phyloP scores from a whole-genome alignment of 768 basidiomycete genomes.

The Collybiopsis confluens region DNA sequence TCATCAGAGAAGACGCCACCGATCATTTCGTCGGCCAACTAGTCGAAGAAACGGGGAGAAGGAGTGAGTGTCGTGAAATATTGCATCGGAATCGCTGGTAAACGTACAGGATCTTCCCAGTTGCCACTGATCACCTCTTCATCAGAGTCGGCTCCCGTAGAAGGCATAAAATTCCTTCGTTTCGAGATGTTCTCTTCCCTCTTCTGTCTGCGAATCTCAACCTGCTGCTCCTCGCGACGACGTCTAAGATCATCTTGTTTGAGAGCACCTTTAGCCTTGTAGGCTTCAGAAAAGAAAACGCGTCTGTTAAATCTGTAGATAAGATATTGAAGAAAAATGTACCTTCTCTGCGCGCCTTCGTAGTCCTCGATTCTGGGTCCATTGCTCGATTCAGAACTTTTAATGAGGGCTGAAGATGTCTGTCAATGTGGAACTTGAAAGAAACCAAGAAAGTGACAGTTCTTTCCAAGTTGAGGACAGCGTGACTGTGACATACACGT shows the following conservation, averaged over 20 bases:
- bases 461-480: not conserved
- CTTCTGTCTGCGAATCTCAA: constrained; percentile 98
- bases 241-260: constrained; percentile 93
- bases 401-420: not conserved
- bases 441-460: not conserved
- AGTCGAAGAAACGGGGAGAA: not conserved
- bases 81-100: constrained; percentile 2
- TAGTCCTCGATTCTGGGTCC: constrained; percentile 39
- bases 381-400: not conserved
- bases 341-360: constrained; percentile 75
- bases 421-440: constrained; percentile 4
- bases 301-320: constrained; percentile 29
- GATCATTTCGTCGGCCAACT: constrained; percentile 93
- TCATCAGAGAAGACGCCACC: constrained; percentile 89
- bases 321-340: constrained; percentile 22
- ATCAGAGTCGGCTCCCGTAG: constrained; percentile 78
- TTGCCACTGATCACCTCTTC: constrained; percentile 70
- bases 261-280: constrained; percentile 86
- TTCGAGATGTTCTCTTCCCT: constrained; percentile 98
- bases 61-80: not conserved
- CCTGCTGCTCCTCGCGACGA: constrained; percentile 96
- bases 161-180: constrained; percentile 87
- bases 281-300: constrained; percentile 51
- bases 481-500: constrained; percentile 2
- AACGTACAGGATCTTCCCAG: constrained; percentile 77